Base-by-base conservation (phyloP, 495 filamentous ascomycete species). In the Penicillium flavigenum region DNA sequence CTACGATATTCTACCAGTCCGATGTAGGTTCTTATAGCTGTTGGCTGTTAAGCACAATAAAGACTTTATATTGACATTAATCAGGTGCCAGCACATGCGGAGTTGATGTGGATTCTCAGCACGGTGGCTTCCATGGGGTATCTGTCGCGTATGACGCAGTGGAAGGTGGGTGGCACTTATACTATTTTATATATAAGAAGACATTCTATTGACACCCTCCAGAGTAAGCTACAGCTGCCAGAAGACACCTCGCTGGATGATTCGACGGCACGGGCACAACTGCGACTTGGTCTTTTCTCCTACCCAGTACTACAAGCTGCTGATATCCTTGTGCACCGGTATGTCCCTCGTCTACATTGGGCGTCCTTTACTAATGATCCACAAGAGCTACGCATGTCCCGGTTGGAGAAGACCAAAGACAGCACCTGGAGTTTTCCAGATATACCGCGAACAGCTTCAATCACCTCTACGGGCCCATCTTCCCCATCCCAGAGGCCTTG, bases 281-380 rank as follows among this genome's bases (percentile, higher is more conserved):
- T 95, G 52, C 92, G 92, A 65, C 81, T 96, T 12, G 95, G 94
- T n/a, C 80, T 98, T 6, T 96, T 96, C 76, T 94, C 91, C 10
- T 98, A 98, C 66, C 94, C 94, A 14, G 90, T 98, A 22, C 82
- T 98, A 12, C 92, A 97, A 69, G 93, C 94, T 27, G 94, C 95
- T 32, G 94, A 98, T 71, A 90, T 98, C 44, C 81, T 98, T 24
- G 79, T 96, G 14, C 90, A 98, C 67, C 79, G 86, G 87, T 89
- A 65, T 29, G 70, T 39, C 39, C 20, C 22, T 51, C 7, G 38
- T 41, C 44, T 32, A 52, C 32, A 42, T 47, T 47, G 14, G 20
- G 11, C 10, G 31, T 24, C 41, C 34, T 14, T 31, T 36, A 34
- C 53, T 61, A 20, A 45, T 38, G 32, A 16, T 26, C 31, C 43